Evolutionary conservation across 2,329 filamentous ascomycete species (phyloP).

Genomic region (Aureobasidium sp.): DNA sequence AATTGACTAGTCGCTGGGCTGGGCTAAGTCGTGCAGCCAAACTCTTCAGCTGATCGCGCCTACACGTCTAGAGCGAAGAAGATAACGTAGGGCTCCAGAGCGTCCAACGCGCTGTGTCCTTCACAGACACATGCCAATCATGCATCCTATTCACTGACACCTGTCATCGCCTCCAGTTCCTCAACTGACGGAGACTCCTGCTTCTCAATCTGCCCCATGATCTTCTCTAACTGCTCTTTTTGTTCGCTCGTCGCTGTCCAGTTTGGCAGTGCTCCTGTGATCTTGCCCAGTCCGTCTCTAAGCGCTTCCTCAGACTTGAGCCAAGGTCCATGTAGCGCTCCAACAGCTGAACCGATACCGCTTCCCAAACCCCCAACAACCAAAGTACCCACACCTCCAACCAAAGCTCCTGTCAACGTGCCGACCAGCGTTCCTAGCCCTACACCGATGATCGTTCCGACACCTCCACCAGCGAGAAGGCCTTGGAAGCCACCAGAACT

Average conservation of each 20-base stretch:
- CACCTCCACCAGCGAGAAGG: constrained; percentile 20
- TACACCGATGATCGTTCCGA: constrained; percentile 21
- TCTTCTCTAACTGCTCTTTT: constrained; percentile 24
- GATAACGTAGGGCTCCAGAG: too few relatives aligned
- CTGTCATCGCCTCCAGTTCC: constrained; percentile 15
- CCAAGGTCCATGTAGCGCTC: constrained; percentile 23
- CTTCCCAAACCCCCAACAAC: constrained; percentile 21
- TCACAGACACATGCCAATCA: neutral
- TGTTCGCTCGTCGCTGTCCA: constrained; percentile 23
- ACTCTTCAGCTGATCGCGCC: too few relatives aligned
- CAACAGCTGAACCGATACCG: constrained; percentile 25
- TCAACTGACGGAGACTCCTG: constrained; percentile 18
- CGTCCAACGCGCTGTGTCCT: too few relatives aligned
- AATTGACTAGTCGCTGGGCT: too few relatives aligned
- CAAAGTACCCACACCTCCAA: constrained; percentile 23
- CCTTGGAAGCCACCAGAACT: constrained; percentile 23
- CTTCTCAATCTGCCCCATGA: constrained; percentile 22
- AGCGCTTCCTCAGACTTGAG: constrained; percentile 20
- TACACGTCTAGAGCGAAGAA: too few relatives aligned
- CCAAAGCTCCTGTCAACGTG: constrained; percentile 15
- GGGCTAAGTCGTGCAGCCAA: too few relatives aligned
- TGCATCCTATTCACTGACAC: neutral
- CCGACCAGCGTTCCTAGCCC: constrained; percentile 22
- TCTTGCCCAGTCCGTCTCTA: constrained; percentile 18
- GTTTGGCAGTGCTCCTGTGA: constrained; percentile 22